These are phyloP conservation scores for Raffaelea arxii DNA, from an alignment of 2,329 filamentous ascomycete genomes.

Conservation along the genomic window DNA sequence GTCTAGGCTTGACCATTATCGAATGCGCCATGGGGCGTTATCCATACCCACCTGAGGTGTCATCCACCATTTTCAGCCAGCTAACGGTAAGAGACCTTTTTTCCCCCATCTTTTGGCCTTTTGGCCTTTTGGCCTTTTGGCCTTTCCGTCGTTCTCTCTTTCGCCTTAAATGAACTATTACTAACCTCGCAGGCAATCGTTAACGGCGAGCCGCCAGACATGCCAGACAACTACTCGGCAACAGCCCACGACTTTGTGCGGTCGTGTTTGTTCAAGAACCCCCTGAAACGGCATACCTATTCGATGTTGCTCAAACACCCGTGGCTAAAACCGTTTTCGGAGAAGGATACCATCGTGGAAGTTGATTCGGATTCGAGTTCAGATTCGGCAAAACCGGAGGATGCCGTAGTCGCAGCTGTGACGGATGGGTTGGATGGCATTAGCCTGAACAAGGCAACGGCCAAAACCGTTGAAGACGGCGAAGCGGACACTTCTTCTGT, in stretches of 20 bases:
- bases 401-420: constrained; percentile 21
- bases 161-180: not conserved
- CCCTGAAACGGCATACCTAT: constrained; percentile 88
- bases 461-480: constrained; percentile 21
- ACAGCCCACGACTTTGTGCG: constrained; percentile 78
- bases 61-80: constrained; percentile 97
- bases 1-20: constrained; percentile 84
- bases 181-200: constrained; percentile 70
- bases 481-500: constrained; percentile 31
- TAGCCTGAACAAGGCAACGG: constrained; percentile 15
- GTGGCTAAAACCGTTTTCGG: constrained; percentile 53
- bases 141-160: not conserved
- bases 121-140: not conserved
- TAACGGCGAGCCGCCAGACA: constrained; percentile 84
- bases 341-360: constrained; percentile 23
- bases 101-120: no score
- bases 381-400: constrained; percentile 21
- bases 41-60: constrained; percentile 93
- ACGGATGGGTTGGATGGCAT: constrained; percentile 23
- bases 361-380: constrained; percentile 22
- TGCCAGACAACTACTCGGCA: constrained; percentile 74
- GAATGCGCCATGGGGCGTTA: constrained; percentile 93
- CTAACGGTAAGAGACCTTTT: constrained; percentile 79
- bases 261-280: constrained; percentile 85
- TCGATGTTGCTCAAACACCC: constrained; percentile 79